Conservation (phyloP, 306 rosid genomes). For the Argentina anserina region DNA sequence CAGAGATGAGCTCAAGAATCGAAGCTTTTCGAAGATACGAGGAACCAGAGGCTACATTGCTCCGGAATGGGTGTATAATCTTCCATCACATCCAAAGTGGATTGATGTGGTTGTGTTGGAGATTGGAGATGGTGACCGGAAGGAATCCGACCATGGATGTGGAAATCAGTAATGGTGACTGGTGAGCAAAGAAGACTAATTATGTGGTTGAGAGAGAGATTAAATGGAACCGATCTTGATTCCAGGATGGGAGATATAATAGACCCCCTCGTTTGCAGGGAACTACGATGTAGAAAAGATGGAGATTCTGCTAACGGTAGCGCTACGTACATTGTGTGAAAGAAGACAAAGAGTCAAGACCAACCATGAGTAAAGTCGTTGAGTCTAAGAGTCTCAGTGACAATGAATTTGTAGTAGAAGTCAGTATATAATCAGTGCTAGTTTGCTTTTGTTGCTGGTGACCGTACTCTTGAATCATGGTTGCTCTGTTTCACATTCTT, state of each 20-base stretch:
- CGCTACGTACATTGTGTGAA: conserved; percentile 49
- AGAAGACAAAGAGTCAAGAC: conserved; percentile 56
- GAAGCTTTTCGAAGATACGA: conserved; percentile 40
- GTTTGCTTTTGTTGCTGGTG: neutral
- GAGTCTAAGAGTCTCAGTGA: conserved; percentile 12
- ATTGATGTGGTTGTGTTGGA: conserved; percentile 53
- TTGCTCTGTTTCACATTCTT: conserved; percentile 11
- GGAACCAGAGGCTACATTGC: conserved; percentile 76
- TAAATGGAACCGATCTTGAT: neutral
- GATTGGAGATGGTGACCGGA: conserved; percentile 59
- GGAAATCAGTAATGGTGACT: conserved; percentile 4
- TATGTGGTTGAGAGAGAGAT: conserved; percentile 38
- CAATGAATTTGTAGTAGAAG: neutral
- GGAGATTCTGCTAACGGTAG: conserved; percentile 32
- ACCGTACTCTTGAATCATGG: conserved; percentile 23
- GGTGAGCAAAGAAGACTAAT: conserved; percentile 34
- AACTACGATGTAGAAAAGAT: conserved; percentile 24
- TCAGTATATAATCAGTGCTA: neutral
- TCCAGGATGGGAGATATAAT: conserved; percentile 41
- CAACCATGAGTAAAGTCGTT: conserved; percentile 53
- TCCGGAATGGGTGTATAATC: conserved; percentile 59
- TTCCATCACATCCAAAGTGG: conserved; percentile 59
- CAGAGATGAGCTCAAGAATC: conserved; percentile 31
- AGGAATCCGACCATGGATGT: conserved; percentile 25
- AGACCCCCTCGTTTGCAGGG: conserved; percentile 31